phyloP scores from a whole-genome alignment of 1,284 basidiomycete genomes.

The Sporisorium scitamineum region DNA sequence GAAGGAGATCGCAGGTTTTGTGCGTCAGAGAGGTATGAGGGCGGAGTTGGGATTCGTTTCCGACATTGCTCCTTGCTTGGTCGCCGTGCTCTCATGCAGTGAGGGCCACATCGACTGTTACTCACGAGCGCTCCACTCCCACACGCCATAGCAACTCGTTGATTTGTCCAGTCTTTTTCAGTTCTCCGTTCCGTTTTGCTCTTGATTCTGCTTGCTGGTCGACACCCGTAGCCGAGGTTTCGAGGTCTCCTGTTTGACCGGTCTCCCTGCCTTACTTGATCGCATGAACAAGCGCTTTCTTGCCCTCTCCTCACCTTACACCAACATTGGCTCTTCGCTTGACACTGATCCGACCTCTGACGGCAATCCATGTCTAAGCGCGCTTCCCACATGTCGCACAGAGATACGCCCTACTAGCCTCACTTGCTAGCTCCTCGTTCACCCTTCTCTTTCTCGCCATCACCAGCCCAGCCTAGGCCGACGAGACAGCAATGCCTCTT shows the following conservation, averaged over 20 bases:
- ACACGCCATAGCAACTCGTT: no score
- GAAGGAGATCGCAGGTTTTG: background rate
- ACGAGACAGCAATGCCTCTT: slow-evolving; percentile 24
- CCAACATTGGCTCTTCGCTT: background rate
- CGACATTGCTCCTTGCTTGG: background rate
- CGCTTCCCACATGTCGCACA: slow-evolving; percentile 4
- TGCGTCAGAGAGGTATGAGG: background rate
- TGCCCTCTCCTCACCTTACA: background rate
- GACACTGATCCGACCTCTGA: slow-evolving; percentile 1
- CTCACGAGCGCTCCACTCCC: background rate
- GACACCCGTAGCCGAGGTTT: slow-evolving; percentile 20
- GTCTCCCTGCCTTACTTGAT: background rate
- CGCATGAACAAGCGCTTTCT: background rate
- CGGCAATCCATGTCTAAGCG: slow-evolving; percentile 6
- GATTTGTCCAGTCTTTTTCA: background rate
- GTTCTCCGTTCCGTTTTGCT: background rate
- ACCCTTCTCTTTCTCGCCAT: slow-evolving; percentile 10
- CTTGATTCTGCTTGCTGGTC: background rate
- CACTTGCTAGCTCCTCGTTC: background rate
- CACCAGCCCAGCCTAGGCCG: background rate
- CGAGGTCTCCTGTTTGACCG: background rate
- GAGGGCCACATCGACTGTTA: background rate
- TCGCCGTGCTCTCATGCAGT: background rate
- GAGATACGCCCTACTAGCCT: no score
- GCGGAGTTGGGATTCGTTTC: background rate